These are phyloP conservation scores for Butyriboletus loyo DNA, from an alignment of 768 basidiomycete species.

Conservation along the genomic window DNA sequence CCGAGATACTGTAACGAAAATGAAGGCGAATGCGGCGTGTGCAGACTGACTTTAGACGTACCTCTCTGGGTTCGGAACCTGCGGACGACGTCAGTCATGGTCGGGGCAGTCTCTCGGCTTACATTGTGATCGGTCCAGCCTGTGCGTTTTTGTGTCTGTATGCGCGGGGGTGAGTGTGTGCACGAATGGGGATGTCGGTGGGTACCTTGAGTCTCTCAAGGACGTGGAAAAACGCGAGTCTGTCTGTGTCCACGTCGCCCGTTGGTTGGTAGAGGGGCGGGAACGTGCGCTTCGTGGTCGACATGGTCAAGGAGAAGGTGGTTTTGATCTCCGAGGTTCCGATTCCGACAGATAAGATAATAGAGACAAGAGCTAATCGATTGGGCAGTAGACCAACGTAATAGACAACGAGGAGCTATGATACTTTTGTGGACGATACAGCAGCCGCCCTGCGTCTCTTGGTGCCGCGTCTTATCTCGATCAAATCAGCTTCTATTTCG, in stretches of 20 bases:
- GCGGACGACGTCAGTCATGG: conserved; percentile 7
- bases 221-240: conserved; percentile 87
- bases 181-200: neutral
- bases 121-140: conserved; percentile 85
- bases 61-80: conserved; percentile 89
- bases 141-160: conserved; percentile 89
- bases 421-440: conserved; percentile 30
- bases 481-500: conserved; percentile 74
- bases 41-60: conserved; percentile 20
- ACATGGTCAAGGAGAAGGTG: neutral
- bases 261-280: conserved; percentile 56
- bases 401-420: conserved; percentile 10
- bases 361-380: neutral
- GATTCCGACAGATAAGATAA: conserved; percentile 32
- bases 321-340: conserved; percentile 20
- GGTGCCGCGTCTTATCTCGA: conserved; percentile 73
- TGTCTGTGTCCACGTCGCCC: conserved; percentile 57
- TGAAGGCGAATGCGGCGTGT: neutral
- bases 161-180: neutral
- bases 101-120: neutral
- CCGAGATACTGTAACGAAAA: conserved; percentile 63
- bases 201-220: conserved; percentile 83
- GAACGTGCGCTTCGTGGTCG: conserved; percentile 41
- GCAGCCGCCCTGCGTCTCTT: conserved; percentile 46
- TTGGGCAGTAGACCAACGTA: neutral